Evolutionary conservation across 257 asterid genomes (phyloP).

Genomic region (Solanum pinnatisectum): DNA sequence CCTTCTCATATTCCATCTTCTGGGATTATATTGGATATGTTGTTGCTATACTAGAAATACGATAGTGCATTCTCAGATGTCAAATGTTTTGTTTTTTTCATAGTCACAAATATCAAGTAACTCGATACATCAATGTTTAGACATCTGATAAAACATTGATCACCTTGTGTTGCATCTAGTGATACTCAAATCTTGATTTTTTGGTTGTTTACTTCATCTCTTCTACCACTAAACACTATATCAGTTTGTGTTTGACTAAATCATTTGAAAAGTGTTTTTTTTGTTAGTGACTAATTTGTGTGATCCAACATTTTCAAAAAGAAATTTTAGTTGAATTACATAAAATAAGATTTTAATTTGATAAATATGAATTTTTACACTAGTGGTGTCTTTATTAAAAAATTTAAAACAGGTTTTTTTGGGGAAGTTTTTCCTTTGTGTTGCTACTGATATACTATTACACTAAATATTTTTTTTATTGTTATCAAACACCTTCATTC

Average conservation of each 20-base stretch:
- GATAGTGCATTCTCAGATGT: neutral
- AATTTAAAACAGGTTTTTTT: too few species aligned
- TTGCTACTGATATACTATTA: neutral
- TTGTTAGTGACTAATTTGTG: neutral
- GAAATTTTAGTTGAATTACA: neutral
- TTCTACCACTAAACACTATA: neutral
- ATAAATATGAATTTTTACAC: neutral
- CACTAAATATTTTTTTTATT: too few species aligned
- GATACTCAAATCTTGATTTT: neutral
- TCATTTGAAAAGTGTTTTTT: too few species aligned
- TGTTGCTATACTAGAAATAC: neutral
- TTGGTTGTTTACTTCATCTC: neutral
- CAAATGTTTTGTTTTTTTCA: neutral
- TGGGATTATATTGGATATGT: neutral
- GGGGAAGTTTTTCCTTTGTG: too few species aligned
- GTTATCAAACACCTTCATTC: neutral
- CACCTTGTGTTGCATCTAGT: neutral
- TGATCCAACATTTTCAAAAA: neutral
- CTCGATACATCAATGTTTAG: neutral
- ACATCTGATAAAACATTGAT: neutral
- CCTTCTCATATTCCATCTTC: neutral
- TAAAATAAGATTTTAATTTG: too few species aligned
- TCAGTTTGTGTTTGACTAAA: too few species aligned
- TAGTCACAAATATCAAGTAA: neutral
- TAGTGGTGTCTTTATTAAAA: neutral